Percentiles rank a stretch among this genome's conserved stretches.
Evolutionary conservation across 768 basidiomycete genomes (phyloP).

Genomic region (Candolleomyces efflorescens): DNA sequence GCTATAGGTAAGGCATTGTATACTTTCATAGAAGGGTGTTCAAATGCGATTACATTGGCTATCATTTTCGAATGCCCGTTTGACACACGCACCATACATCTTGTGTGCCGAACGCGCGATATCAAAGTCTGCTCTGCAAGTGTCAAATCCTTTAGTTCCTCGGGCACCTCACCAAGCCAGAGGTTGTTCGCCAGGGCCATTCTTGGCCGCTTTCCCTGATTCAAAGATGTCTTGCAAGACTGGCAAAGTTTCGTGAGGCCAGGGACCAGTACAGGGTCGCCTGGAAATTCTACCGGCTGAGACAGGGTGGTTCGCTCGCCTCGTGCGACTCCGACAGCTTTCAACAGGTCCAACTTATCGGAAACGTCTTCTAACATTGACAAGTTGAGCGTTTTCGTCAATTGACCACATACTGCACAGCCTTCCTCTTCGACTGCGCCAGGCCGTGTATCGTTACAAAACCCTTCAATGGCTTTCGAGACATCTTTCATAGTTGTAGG

Average conservation of each 20-base stretch:
- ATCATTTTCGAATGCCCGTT: constrained; percentile 22
- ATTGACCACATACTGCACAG: constrained; percentile 1
- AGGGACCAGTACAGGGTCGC: too few species aligned
- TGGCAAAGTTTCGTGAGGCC: too few species aligned
- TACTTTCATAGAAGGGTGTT: constrained; percentile 20
- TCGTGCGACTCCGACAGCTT: not conserved
- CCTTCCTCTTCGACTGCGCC: not conserved
- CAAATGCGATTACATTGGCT: constrained; percentile 26
- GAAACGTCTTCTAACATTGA: not conserved
- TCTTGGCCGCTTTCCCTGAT: not conserved
- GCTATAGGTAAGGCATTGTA: constrained; percentile 21
- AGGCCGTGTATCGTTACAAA: not conserved
- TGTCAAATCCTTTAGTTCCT: constrained; percentile 16
- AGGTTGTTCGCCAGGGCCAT: constrained; percentile 25
- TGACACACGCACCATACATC: constrained; percentile 23
- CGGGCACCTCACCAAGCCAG: constrained; percentile 32
- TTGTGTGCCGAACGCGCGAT: constrained; percentile 19
- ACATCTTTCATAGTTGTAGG: not conserved
- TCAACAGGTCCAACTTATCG: not conserved
- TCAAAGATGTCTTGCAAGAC: too few species aligned
- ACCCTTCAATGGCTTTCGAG: not conserved
- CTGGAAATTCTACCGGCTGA: too few species aligned
- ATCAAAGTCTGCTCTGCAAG: constrained; percentile 25
- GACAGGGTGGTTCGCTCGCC: not conserved
- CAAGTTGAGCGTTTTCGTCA: not conserved